Base-by-base conservation (phyloP, 495 filamentous ascomycete species). In the Neurospora pannonica region DNA sequence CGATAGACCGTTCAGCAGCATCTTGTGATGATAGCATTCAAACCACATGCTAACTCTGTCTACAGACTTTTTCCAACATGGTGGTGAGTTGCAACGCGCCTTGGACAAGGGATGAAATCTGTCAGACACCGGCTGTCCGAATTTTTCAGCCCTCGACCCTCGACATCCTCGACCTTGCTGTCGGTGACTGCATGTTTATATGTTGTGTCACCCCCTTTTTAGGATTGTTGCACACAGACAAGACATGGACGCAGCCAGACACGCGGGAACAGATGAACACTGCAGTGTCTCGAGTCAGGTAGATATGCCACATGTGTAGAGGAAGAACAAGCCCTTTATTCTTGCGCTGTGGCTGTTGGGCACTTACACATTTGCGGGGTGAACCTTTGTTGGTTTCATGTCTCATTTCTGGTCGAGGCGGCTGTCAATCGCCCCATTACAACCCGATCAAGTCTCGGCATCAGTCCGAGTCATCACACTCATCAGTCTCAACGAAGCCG, bases 311-410 rank as follows among this genome's bases (percentile, higher is more conserved):
- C 62, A 38, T 69, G 74, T 76, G 71, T 67, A 43, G 73, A 72
- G 37, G 7, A 71, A 38, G 31, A 42, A 24, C 37, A 21, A 54
- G 60, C 13, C 42, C 28, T 21, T 46, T 37, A 4, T 38, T 62
- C 72, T 42, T 34, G 40, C 39, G 38, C 42, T 31, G 62, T 75
- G 54, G 75, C 73, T 75, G 75, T 76, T 76, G 75, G 75, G 75
- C 75, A 76, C 71, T 72, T 76, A 73, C 74, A 71, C 75, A 73
- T 76, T 76, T 67, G 75, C 70, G 73, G 70, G 71, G 74, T 74
- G 37, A 60, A 36, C 13, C 70, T 60, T 75, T 67, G 75, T 76
- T 76, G 73, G 75, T 38, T 34, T 67, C 54, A 67, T 67, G 28
- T 67, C 15, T 62, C 24, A 31, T 62, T 31, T 60, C 31, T 72